These are phyloP conservation scores for Blastobotrys ciferrii DNA, from an alignment of 1,139 yeast species.

Conservation along the genomic window DNA sequence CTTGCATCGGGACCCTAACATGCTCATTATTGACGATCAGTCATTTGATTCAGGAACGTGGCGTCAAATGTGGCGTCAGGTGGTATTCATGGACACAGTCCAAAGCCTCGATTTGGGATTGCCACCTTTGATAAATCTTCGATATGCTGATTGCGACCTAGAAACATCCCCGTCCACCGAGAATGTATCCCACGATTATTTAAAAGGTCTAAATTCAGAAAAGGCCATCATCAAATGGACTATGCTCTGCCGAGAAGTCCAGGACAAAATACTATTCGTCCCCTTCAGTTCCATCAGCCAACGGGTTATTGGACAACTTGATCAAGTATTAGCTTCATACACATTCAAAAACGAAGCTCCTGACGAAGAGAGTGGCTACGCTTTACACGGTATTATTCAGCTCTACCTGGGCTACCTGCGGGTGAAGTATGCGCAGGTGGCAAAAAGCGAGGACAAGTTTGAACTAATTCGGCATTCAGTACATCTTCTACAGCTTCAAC, in stretches of 20 bases:
- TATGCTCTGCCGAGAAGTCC: constrained; percentile 5
- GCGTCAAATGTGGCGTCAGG: constrained; percentile 27
- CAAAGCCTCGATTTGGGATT: constrained; percentile 20
- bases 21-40: constrained; percentile 1
- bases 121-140: constrained; percentile 22
- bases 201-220: constrained; percentile 9
- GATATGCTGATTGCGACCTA: constrained; percentile 20
- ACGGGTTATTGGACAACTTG: background rate
- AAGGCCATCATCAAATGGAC: constrained; percentile 6
- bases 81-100: constrained; percentile 21
- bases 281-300: constrained; percentile 14
- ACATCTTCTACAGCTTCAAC: background rate
- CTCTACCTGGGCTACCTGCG: background rate
- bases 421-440: constrained; percentile 7
- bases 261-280: constrained; percentile 9
- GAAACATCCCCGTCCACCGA: constrained; percentile 13
- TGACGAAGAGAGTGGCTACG: background rate
- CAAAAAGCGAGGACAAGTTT: background rate
- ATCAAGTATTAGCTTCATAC: background rate
- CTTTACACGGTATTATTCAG: background rate
- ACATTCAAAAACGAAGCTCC: background rate
- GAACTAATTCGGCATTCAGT: background rate
- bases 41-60: constrained; percentile 17
- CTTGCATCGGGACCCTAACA: constrained; percentile 26
- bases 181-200: constrained; percentile 8